phyloP scores from a whole-genome alignment of 2,329 filamentous ascomycete genomes.

The Neopestalotiopsis sp. region DNA sequence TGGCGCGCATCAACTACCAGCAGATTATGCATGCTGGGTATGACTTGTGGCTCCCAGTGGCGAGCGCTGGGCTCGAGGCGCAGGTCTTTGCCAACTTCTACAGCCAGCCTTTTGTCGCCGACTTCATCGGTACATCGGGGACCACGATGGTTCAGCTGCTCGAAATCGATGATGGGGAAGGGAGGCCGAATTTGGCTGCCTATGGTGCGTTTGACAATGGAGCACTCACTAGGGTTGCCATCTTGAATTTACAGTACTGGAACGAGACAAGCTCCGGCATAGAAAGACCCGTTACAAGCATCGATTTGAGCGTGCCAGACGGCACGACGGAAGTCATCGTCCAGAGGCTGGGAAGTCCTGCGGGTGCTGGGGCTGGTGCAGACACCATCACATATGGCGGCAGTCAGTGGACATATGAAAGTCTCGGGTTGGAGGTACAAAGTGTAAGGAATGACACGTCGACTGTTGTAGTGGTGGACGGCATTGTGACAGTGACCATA shows the following conservation, averaged over 20 bases:
- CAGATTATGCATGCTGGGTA: conserved; percentile 41
- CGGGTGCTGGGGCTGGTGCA: conserved; percentile 38
- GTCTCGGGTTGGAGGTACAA: conserved; percentile 37
- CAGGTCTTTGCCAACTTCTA: conserved; percentile 43
- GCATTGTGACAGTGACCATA: conserved; percentile 30
- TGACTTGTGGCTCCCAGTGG: conserved; percentile 36
- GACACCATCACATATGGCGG: conserved; percentile 41
- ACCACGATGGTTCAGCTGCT: conserved; percentile 33
- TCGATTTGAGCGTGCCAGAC: conserved; percentile 30
- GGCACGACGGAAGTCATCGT: conserved; percentile 29
- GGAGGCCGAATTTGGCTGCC: conserved; percentile 31
- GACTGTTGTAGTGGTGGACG: conserved; percentile 30
- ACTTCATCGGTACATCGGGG: conserved; percentile 39
- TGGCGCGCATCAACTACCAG: conserved; percentile 42
- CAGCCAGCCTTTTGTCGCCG: conserved; percentile 41
- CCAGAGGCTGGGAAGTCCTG: conserved; percentile 36
- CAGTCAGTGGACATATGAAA: conserved; percentile 43
- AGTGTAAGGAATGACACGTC: conserved; percentile 36
- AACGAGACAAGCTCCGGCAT: conserved; percentile 34
- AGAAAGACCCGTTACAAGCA: conserved; percentile 26
- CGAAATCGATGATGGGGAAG: conserved; percentile 19
- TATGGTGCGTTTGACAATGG: conserved; percentile 38
- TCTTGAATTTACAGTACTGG: conserved; percentile 42
- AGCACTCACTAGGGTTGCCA: conserved; percentile 33
- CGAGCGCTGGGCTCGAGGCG: conserved; percentile 32